A percentile compares a stretch with the other conserved stretches of the same genome.
Conservation (phyloP, 768 basidiomycete species). For the Mycena sanguinolenta region DNA sequence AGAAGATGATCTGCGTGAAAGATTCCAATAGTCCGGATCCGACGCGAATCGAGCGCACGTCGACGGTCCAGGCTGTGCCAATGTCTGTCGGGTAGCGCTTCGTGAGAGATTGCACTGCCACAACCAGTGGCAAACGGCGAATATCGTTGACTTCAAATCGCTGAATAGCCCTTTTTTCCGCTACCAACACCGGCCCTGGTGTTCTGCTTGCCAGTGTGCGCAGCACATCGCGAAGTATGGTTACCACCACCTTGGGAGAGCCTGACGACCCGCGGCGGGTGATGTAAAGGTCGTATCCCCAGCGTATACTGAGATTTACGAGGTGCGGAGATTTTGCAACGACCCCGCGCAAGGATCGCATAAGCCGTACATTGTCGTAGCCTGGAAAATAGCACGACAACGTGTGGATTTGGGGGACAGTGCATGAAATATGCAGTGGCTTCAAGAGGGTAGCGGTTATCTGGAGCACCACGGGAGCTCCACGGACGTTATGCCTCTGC, state of each 20-base stretch:
- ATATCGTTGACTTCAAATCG: background rate
- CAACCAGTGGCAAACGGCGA: background rate
- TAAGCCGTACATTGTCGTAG: background rate
- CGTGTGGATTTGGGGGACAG: background rate
- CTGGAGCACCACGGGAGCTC: background rate
- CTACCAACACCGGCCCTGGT: background rate
- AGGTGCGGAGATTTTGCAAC: background rate
- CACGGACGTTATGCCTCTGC: background rate
- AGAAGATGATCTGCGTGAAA: background rate
- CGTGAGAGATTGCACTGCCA: background rate
- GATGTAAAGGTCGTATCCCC: background rate
- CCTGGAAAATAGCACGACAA: background rate
- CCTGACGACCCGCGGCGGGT: background rate
- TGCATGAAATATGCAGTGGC: constrained; percentile 4
- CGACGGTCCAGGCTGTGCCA: background rate
- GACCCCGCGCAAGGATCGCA: background rate
- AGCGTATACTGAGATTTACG: background rate
- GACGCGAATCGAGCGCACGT: background rate
- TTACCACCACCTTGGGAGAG: background rate
- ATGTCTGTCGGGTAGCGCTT: background rate
- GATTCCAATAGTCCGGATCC: background rate
- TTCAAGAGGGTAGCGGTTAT: background rate
- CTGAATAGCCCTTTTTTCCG: background rate
- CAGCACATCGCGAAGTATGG: background rate
- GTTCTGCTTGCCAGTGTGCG: background rate